Conservation (phyloP, 2,329 filamentous ascomycete genomes). For the Epichloe sylvatica region DNA sequence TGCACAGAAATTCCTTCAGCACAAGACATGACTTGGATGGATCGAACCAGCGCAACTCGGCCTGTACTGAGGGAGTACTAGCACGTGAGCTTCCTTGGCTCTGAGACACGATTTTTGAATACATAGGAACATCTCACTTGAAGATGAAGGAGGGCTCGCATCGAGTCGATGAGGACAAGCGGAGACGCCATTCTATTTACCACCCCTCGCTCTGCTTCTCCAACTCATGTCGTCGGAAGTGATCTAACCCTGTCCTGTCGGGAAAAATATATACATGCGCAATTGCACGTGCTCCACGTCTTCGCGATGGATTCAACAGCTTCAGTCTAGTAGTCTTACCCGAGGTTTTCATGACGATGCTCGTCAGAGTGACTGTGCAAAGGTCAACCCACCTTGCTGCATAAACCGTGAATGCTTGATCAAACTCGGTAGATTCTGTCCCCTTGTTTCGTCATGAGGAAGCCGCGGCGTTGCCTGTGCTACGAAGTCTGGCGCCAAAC, state of each 20-base stretch:
- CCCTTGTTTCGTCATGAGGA: neutral
- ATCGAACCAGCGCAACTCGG: neutral
- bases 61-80: too few species aligned
- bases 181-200: neutral
- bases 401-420: neutral
- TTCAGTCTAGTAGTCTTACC: neutral
- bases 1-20: neutral
- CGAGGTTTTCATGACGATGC: neutral
- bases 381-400: neutral
- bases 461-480: slow-evolving; percentile 7
- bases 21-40: neutral
- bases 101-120: neutral
- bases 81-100: neutral
- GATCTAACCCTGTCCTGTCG: neutral
- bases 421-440: neutral
- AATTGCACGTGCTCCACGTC: neutral
- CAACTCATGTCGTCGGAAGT: neutral
- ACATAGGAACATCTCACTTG: neutral
- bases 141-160: too few species aligned
- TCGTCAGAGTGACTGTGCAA: neutral
- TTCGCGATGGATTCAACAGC: neutral
- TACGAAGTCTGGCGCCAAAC: slow-evolving; percentile 45
- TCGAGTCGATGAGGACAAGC: neutral
- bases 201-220: neutral
- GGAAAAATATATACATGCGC: neutral